Percentiles rank a stretch among this genome's conserved stretches.
phyloP scores from a whole-genome alignment of 441 rosid species.

The Melastoma candidum region DNA sequence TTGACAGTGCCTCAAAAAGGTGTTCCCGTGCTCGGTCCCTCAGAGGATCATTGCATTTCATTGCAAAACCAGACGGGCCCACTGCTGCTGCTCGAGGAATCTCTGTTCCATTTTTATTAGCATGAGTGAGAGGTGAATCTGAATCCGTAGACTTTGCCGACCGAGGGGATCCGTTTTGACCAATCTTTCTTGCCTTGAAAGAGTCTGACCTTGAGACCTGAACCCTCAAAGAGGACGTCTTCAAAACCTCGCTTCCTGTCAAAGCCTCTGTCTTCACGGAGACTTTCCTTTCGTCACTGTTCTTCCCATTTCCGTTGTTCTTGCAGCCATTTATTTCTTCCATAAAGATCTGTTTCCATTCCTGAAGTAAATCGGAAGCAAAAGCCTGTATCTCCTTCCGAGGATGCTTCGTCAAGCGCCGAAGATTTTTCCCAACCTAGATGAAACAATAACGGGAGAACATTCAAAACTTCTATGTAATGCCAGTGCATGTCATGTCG shows the following conservation, averaged over 20 bases:
- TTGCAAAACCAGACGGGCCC: conserved; percentile 2
- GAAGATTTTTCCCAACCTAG: conserved; percentile 29
- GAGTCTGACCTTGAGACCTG: not conserved
- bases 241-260: not conserved
- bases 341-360: conserved; percentile 21
- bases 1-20: conserved; percentile 23
- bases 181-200: conserved; percentile 5
- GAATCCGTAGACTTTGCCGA: not conserved
- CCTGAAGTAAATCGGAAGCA: conserved; percentile 22
- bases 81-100: not conserved
- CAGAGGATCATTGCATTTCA: conserved; percentile 20
- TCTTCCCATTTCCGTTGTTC: conserved; percentile 7
- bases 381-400: conserved; percentile 27
- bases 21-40: conserved; percentile 26
- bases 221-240: conserved; percentile 3
- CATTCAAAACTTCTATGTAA: not conserved
- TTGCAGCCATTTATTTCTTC: conserved; percentile 14
- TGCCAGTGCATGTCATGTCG: no score
- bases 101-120: not conserved
- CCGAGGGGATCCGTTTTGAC: not conserved
- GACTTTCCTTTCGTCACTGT: not conserved
- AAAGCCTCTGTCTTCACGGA: not conserved
- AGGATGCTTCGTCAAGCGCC: conserved; percentile 31
- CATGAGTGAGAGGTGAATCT: not conserved
- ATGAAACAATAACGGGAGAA: not conserved